Evolutionary conservation across 768 basidiomycete species (phyloP).

Genomic region (Suillus weaverae): DNA sequence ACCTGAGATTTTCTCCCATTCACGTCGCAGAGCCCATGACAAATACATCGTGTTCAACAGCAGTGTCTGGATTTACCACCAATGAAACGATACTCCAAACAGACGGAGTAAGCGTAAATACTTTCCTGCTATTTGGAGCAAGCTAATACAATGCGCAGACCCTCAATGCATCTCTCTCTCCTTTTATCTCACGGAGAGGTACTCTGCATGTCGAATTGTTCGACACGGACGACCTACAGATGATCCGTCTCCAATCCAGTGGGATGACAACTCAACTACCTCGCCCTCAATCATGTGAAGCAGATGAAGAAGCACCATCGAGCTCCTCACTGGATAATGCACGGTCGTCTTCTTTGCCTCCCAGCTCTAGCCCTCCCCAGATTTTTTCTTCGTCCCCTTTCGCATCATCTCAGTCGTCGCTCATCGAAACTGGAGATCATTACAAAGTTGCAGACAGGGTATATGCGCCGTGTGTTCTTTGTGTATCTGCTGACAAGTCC

Average conservation of each 20-base stretch:
- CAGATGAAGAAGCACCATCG: neutral
- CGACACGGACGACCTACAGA: neutral
- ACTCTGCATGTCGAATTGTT: neutral
- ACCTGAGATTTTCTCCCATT: neutral
- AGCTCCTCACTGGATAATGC: conserved; percentile 6
- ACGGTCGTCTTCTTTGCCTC: conserved; percentile 28
- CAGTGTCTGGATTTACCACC: neutral
- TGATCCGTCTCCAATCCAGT: neutral
- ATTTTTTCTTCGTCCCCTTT: conserved; percentile 46
- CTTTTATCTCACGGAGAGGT: neutral
- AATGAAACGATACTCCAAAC: neutral
- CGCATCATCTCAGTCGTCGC: conserved; percentile 34
- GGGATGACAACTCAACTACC: neutral
- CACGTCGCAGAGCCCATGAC: neutral
- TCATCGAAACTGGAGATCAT: conserved; percentile 5
- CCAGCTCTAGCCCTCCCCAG: conserved; percentile 49
- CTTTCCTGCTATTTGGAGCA: neutral
- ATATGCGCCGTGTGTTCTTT: neutral
- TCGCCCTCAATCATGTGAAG: neutral
- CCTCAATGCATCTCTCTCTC: neutral
- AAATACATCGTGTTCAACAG: neutral
- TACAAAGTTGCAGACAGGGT: conserved; percentile 19
- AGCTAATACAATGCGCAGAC: neutral
- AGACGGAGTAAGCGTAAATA: neutral
- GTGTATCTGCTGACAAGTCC: neutral